A percentile compares a stretch with the other conserved stretches of the same genome.
These are phyloP conservation scores for Oldenlandia corymbosa DNA, from an alignment of 257 asterid genomes.

Conservation along the genomic window DNA sequence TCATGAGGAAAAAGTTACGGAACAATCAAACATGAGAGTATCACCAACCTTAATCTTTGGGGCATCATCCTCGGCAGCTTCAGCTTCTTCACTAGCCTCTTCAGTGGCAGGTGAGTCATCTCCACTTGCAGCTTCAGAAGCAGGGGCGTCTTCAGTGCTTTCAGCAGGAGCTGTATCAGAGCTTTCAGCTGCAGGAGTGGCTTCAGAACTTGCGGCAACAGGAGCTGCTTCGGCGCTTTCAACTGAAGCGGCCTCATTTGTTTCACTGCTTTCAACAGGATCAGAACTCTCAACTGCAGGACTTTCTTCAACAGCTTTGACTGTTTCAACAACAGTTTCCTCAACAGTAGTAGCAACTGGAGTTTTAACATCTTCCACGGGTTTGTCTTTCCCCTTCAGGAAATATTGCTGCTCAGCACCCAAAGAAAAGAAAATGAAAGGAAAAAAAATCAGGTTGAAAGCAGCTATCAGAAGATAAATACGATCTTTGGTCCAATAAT, in stretches of 20 bases:
- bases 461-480: background rate
- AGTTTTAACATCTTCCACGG: conserved; percentile 46
- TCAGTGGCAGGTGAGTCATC: conserved; percentile 23
- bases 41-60: conserved; percentile 60
- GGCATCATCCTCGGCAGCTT: conserved; percentile 51
- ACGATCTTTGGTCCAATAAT: background rate
- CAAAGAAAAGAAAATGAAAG: no score
- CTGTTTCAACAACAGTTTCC: conserved; percentile 33
- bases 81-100: conserved; percentile 42
- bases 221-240: conserved; percentile 6
- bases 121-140: conserved; percentile 31
- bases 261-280: conserved; percentile 40
- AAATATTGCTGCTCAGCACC: conserved; percentile 57
- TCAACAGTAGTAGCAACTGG: conserved; percentile 27
- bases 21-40: background rate
- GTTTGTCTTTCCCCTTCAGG: conserved; percentile 50
- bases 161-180: conserved; percentile 34
- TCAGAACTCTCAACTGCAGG: conserved; percentile 40
- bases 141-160: conserved; percentile 42
- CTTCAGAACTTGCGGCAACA: no score
- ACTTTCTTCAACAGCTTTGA: conserved; percentile 27
- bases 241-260: conserved; percentile 9
- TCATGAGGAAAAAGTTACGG: background rate
- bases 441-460: conserved; percentile 11
- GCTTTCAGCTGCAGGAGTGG: conserved; percentile 4